Evolutionary conservation across 108 stramenopile genomes (phyloP).

Genomic region (Seminavis robusta): DNA sequence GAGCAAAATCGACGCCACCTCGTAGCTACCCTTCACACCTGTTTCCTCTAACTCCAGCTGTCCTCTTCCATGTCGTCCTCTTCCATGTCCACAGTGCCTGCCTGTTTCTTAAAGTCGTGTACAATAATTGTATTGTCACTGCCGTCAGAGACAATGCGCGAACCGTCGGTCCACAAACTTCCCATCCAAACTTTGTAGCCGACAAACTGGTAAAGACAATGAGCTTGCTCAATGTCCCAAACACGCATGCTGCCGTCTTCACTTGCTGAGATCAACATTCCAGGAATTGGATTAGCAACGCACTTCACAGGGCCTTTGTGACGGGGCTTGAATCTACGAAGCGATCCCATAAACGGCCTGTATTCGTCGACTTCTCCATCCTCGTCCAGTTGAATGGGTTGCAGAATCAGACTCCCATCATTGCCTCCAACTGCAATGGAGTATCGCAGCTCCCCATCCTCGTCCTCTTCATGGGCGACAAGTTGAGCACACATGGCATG

Average conservation of each 20-base stretch:
- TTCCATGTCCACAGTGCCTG: background rate
- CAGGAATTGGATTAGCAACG: slow-evolving; percentile 44
- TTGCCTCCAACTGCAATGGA: slow-evolving; percentile 21
- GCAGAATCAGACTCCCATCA: slow-evolving; percentile 23
- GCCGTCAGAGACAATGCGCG: slow-evolving; percentile 62
- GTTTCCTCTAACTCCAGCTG: too few relatives aligned
- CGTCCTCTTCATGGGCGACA: slow-evolving; percentile 1
- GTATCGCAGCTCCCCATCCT: background rate
- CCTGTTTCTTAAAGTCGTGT: slow-evolving; percentile 55
- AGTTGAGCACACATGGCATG: background rate
- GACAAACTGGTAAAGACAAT: slow-evolving; percentile 52
- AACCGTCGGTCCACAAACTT: slow-evolving; percentile 51
- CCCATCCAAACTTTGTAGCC: slow-evolving; percentile 82
- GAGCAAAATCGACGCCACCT: too few relatives aligned
- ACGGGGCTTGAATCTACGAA: background rate
- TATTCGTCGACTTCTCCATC: background rate
- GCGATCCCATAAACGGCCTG: slow-evolving; percentile 1
- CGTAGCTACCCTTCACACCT: too few relatives aligned
- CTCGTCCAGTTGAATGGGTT: slow-evolving; percentile 2
- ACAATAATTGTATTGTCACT: slow-evolving; percentile 70
- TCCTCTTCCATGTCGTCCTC: background rate
- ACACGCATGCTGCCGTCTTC: slow-evolving; percentile 67
- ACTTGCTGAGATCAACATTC: slow-evolving; percentile 48
- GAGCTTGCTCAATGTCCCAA: slow-evolving; percentile 35
- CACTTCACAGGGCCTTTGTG: slow-evolving; percentile 34